These are phyloP conservation scores for Tilletia walkeri DNA, from an alignment of 1,284 basidiomycete species.

Conservation along the genomic window DNA sequence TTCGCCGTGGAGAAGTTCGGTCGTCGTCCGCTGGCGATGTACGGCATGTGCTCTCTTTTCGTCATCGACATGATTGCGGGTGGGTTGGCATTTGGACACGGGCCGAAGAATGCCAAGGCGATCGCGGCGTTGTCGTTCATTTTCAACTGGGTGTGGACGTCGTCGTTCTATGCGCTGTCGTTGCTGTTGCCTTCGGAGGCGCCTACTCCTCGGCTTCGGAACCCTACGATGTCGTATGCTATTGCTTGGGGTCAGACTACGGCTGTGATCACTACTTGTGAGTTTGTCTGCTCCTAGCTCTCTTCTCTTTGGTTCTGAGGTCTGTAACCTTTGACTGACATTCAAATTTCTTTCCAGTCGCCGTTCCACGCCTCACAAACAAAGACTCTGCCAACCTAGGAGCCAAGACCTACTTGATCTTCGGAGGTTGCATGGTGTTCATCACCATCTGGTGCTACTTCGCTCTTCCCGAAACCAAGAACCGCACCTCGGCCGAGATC, in stretches of 20 bases:
- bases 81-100: conserved; percentile 31
- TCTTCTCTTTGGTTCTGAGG: background rate
- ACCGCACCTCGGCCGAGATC: conserved; percentile 41
- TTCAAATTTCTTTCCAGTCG: conserved; percentile 20
- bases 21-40: conserved; percentile 35
- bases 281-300: background rate
- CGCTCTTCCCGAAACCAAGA: conserved; percentile 39
- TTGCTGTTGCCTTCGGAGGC: conserved; percentile 43
- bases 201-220: conserved; percentile 39
- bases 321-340: background rate
- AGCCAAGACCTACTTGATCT: conserved; percentile 47
- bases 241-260: conserved; percentile 43
- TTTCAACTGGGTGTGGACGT: conserved; percentile 46
- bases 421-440: conserved; percentile 39
- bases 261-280: conserved; percentile 38
- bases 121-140: conserved; percentile 41
- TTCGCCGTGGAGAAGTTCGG: conserved; percentile 40
- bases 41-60: conserved; percentile 36
- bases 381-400: conserved; percentile 37
- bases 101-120: conserved; percentile 20
- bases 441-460: conserved; percentile 37
- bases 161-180: conserved; percentile 45
- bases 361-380: conserved; percentile 39
- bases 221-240: conserved; percentile 45
- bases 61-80: conserved; percentile 37